phyloP scores from a whole-genome alignment of 176 grass and related monocot genomes.

The Oryza punctata region DNA sequence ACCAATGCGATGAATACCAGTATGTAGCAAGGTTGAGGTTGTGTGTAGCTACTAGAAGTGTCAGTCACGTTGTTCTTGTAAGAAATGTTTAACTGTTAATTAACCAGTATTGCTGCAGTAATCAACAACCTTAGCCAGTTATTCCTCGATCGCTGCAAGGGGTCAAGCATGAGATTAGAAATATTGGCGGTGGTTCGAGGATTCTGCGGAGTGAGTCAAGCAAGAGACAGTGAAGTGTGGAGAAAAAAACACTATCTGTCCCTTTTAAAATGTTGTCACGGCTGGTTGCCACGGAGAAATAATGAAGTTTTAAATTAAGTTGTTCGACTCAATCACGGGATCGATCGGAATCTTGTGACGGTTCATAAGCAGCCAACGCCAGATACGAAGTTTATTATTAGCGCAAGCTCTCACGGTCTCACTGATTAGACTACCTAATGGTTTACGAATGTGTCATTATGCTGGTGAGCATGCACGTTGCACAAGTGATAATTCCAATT shows the following conservation, averaged over 20 bases:
- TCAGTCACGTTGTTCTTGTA: slow-evolving; percentile 20
- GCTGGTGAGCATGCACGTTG: background rate
- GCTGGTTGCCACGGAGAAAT: background rate
- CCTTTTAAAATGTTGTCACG: background rate
- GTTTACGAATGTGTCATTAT: background rate
- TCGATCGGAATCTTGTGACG: slow-evolving; percentile 27
- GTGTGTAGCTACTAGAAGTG: background rate
- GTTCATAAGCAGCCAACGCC: background rate
- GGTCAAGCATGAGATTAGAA: background rate
- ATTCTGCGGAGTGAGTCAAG: slow-evolving; percentile 31
- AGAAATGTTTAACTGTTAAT: background rate
- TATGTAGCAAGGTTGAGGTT: background rate
- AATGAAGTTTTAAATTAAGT: background rate
- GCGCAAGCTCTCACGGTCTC: background rate
- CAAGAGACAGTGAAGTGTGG: background rate
- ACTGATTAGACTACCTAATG: slow-evolving; percentile 2
- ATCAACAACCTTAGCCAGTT: background rate
- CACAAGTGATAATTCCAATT: background rate
- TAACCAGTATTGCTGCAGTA: background rate
- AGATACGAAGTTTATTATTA: background rate
- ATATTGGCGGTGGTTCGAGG: slow-evolving; percentile 34
- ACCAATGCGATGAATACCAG: background rate
- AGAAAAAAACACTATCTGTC: background rate
- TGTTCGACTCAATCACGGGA: slow-evolving; percentile 28
- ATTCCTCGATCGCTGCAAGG: slow-evolving; percentile 13